phyloP scores from a whole-genome alignment of 169 alveolate genomes.

The Cryptosporidium muris region DNA sequence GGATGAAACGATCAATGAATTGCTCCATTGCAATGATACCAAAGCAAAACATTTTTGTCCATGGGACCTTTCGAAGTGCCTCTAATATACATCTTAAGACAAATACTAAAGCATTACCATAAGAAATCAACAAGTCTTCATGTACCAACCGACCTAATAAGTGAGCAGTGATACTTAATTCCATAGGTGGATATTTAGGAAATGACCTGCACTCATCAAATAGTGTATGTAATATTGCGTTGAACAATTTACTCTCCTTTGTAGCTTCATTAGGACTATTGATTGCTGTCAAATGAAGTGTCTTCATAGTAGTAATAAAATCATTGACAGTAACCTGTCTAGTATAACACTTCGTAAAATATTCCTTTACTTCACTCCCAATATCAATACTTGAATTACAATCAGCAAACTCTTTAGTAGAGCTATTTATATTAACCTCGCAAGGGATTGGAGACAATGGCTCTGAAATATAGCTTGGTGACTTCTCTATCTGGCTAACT shows the following conservation, averaged over 20 bases:
- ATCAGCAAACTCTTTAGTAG: constrained; percentile 2
- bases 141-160: constrained; percentile 79
- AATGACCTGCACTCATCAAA: constrained; percentile 86
- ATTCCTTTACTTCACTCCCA: constrained; percentile 24
- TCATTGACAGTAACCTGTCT: constrained; percentile 10
- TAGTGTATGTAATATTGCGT: constrained; percentile 75
- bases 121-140: constrained; percentile 68
- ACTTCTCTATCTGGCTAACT: not conserved
- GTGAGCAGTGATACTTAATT: constrained; percentile 84
- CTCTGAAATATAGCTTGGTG: not conserved
- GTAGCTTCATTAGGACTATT: not conserved
- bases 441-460: not conserved
- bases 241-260: constrained; percentile 7
- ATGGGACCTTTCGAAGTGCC: constrained; percentile 73
- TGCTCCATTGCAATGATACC: constrained; percentile 79
- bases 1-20: constrained; percentile 47
- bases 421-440: not conserved
- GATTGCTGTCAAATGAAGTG: constrained; percentile 4
- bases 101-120: constrained; percentile 68
- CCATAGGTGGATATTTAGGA: constrained; percentile 86
- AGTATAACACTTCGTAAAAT: constrained; percentile 27
- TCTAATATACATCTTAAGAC: constrained; percentile 78
- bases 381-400: constrained; percentile 1
- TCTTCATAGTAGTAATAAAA: constrained; percentile 1
- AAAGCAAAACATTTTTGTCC: constrained; percentile 75